phyloP scores from a whole-genome alignment of 768 basidiomycete genomes.

The Cystoderma amianthinum region DNA sequence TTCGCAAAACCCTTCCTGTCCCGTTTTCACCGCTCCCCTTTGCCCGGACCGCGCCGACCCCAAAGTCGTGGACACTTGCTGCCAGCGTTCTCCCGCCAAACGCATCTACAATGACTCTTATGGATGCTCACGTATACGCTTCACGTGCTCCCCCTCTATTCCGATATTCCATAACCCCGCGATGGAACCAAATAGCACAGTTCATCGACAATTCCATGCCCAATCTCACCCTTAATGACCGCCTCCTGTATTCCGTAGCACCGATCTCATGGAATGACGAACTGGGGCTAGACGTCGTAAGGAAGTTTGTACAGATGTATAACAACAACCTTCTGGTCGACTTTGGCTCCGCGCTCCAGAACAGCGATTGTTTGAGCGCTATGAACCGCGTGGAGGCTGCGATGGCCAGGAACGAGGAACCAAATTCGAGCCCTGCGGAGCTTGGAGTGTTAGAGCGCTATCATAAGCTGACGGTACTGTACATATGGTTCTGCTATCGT shows the following conservation, averaged over 20 bases:
- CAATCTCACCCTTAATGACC: conserved; percentile 36
- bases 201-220: conserved; percentile 22
- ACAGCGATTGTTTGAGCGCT: conserved; percentile 26
- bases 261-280: conserved; percentile 49
- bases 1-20: conserved; percentile 47
- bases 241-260: conserved; percentile 36
- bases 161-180: conserved; percentile 20
- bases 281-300: conserved; percentile 21
- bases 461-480: conserved; percentile 71
- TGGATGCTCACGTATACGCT: conserved; percentile 43
- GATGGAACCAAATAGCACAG: conserved; percentile 8
- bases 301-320: conserved; percentile 36
- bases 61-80: conserved; percentile 10
- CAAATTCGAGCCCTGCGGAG: conserved; percentile 2
- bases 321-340: conserved; percentile 31
- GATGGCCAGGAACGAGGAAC: conserved; percentile 14
- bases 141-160: conserved; percentile 35
- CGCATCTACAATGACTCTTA: conserved; percentile 32
- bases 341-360: conserved; percentile 26
- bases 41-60: conserved; percentile 36
- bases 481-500: conserved; percentile 81
- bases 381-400: conserved; percentile 34
- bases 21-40: conserved; percentile 42
- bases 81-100: conserved; percentile 33
- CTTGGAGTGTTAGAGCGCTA: conserved; percentile 50